Conservation (phyloP, 2,329 filamentous ascomycete species). For the Magnaporthiopsis incrustans region DNA sequence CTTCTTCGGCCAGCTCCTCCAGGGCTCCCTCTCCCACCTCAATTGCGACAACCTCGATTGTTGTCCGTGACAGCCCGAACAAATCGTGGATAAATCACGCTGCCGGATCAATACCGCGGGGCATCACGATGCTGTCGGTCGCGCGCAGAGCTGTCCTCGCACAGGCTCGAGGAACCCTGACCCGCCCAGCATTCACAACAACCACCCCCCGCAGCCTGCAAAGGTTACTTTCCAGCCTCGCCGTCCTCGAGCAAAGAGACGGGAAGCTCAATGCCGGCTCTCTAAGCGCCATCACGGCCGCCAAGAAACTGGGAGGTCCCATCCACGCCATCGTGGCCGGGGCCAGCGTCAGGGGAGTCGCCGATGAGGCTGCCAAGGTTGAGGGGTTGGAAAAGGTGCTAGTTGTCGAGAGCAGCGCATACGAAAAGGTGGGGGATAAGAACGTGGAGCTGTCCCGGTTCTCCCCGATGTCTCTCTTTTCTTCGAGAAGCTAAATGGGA, state of each 20-base stretch:
- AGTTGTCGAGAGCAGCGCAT: conserved; percentile 77
- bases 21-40: background rate
- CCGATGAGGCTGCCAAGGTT: conserved; percentile 80
- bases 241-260: conserved; percentile 85
- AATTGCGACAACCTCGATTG: background rate
- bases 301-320: conserved; percentile 74
- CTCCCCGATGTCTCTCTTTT: conserved; percentile 3
- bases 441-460: background rate
- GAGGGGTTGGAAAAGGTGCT: conserved; percentile 89
- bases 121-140: conserved; percentile 8
- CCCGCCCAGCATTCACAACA: conserved; percentile 2
- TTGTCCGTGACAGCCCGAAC: background rate
- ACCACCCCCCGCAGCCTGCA: conserved; percentile 43
- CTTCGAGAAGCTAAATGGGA: background rate
- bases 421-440: conserved; percentile 65
- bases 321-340: conserved; percentile 87
- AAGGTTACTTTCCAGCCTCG: conserved; percentile 77
- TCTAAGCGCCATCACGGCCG: conserved; percentile 77
- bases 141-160: conserved; percentile 6
- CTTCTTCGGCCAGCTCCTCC: background rate
- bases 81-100: background rate
- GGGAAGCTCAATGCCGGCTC: conserved; percentile 79
- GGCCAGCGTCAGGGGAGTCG: conserved; percentile 63
- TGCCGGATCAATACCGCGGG: background rate
- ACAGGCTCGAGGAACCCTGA: background rate